Conservation (phyloP, 139 green algal species). For the Chlorella sp. region DNA sequence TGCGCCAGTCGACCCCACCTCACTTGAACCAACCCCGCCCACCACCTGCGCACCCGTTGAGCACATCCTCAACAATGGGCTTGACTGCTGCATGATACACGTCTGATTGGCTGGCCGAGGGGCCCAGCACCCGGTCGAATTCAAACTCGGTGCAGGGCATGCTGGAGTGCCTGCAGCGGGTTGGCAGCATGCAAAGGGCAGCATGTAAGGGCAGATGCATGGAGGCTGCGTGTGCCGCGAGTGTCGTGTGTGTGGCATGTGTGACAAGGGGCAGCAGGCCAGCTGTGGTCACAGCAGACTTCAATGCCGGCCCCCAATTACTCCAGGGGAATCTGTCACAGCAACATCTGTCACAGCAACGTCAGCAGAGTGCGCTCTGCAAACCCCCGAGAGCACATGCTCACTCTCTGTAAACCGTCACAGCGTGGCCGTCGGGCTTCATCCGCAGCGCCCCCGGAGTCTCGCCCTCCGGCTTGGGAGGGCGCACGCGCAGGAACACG, state of each 20-base stretch:
- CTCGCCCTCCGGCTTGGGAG: slow-evolving; percentile 40
- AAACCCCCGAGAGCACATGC: background rate
- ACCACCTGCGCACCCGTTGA: slow-evolving; percentile 54
- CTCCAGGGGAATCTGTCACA: no score
- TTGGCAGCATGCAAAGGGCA: background rate
- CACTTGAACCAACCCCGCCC: background rate
- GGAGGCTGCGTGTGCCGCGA: no score
- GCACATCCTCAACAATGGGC: slow-evolving; percentile 75
- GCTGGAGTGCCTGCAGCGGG: slow-evolving; percentile 5
- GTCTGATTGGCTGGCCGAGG: slow-evolving; percentile 68
- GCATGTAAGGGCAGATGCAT: background rate
- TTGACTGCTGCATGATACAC: slow-evolving; percentile 73
- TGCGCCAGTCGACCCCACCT: background rate
- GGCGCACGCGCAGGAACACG: slow-evolving; percentile 57
- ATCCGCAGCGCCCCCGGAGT: slow-evolving; percentile 40
- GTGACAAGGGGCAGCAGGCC: background rate
- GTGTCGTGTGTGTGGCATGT: background rate
- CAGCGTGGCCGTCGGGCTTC: slow-evolving; percentile 10
- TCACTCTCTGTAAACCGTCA: slow-evolving; percentile 50
- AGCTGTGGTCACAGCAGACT: no score
- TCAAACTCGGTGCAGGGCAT: slow-evolving; percentile 44
- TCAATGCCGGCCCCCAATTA: no score
- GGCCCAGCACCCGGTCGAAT: slow-evolving; percentile 67
- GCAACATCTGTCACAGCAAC: no score
- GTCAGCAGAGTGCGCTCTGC: background rate